Percentiles rank a stretch among this genome's conserved stretches.
Evolutionary conservation across 2,329 filamentous ascomycete genomes (phyloP).

Genomic region (Zymoseptoria tritici): DNA sequence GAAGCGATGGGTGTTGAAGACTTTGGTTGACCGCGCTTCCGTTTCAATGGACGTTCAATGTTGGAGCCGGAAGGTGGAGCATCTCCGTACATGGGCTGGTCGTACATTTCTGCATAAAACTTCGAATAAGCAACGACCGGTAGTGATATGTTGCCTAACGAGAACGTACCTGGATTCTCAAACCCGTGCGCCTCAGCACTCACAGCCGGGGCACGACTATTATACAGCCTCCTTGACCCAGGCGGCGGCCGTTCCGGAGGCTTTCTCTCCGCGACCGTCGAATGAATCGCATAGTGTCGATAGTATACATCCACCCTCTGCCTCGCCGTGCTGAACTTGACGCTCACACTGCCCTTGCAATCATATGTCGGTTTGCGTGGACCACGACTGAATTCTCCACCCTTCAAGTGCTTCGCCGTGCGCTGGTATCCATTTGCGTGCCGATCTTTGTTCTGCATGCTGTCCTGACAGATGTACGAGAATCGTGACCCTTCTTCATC

Average conservation of each 20-base stretch:
- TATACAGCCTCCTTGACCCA: not conserved
- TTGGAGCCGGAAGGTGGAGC: slow-evolving; percentile 1
- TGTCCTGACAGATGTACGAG: slow-evolving; percentile 45
- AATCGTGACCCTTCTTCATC: slow-evolving; percentile 41
- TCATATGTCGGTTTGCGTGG: slow-evolving; percentile 41
- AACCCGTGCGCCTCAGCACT: not conserved
- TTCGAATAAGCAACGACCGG: not conserved
- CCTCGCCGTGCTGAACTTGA: slow-evolving; percentile 41
- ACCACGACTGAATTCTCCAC: slow-evolving; percentile 12
- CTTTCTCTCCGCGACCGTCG: slow-evolving; percentile 40
- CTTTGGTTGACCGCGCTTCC: slow-evolving; percentile 14
- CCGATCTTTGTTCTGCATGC: slow-evolving; percentile 44
- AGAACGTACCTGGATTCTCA: not conserved
- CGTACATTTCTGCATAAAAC: not conserved
- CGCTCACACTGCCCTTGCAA: slow-evolving; percentile 41
- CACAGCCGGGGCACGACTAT: not conserved
- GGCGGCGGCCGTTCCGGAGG: slow-evolving; percentile 29
- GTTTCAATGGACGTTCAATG: slow-evolving; percentile 18
- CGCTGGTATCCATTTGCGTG: slow-evolving; percentile 35
- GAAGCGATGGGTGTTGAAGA: not conserved
- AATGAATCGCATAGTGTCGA: slow-evolving; percentile 40
- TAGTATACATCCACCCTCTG: slow-evolving; percentile 40
- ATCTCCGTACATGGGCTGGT: not conserved
- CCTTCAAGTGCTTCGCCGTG: slow-evolving; percentile 22
- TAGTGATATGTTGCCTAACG: not conserved